Conservation (phyloP, 1,284 basidiomycete species). For the Irpex sp. region DNA sequence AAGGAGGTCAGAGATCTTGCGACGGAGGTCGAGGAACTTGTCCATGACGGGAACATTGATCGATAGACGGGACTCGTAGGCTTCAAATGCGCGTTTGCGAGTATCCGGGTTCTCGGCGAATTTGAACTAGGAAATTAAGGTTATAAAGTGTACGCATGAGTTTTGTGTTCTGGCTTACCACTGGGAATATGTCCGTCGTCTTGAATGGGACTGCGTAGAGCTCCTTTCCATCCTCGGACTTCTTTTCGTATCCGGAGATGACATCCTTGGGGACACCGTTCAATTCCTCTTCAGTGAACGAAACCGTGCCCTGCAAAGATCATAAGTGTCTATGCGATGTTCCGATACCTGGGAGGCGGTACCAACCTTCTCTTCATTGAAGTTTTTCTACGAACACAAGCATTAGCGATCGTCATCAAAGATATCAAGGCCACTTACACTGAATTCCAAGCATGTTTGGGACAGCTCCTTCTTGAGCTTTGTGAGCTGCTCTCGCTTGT, state of each 20-base stretch:
- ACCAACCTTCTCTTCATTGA: conserved; percentile 77
- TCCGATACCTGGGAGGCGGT: neutral
- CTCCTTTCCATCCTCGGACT: conserved; percentile 49
- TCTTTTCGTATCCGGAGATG: conserved; percentile 68
- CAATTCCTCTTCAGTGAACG: conserved; percentile 69
- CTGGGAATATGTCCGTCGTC: conserved; percentile 73
- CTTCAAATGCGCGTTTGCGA: conserved; percentile 59
- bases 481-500: conserved; percentile 54
- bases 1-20: conserved; percentile 61
- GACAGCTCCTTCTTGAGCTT: conserved; percentile 67
- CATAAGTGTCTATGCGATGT: neutral
- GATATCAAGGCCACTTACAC: conserved; percentile 40
- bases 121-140: conserved; percentile 60
- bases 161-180: conserved; percentile 42
- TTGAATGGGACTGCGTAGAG: conserved; percentile 70
- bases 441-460: conserved; percentile 69
- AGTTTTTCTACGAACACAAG: conserved; percentile 62
- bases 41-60: conserved; percentile 69
- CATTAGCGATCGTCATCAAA: neutral
- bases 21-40: conserved; percentile 64
- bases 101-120: conserved; percentile 69
- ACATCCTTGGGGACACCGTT: conserved; percentile 78
- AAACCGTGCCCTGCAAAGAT: conserved; percentile 48
- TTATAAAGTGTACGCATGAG: neutral
- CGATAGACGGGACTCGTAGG: conserved; percentile 62